Base-by-base conservation (phyloP, 257 asterid species). In the Petunia axillaris region DNA sequence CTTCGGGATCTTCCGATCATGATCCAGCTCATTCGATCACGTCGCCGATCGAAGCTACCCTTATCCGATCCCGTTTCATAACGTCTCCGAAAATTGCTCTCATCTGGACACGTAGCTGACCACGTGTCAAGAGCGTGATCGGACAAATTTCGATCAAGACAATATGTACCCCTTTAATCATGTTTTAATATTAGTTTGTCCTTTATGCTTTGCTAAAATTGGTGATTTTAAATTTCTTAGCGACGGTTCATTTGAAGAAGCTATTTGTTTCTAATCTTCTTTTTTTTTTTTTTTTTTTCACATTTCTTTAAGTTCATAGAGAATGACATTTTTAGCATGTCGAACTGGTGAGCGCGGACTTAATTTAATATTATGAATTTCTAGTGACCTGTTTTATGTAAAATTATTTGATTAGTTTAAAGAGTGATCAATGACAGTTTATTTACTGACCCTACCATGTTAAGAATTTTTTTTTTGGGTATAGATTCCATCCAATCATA, bases 361-460 rank as follows among this genome's bases (percentile, higher is more conserved):
- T 25, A 25, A 35, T 71, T 48, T 46, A 46, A 25, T 71, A 37
- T 50, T 25, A 25, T 10, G n/a, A 71, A 25, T 35, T 8, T 50
- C 15, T 67, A n/a, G 6, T 62, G 67, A 35, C 67, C 1, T 62
- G 35, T 36, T 63, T 11, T 25, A 25, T 25, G 43, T 50, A 46
- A 50, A 73, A 10, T 11, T 73, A 73, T 73, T 50, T 0, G 62
- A 2, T 50, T 48, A 44, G 35, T 5, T 52, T 71, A 50, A 5
- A 50, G 44, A 71, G 60, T 73, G 57, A 50, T 70, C 10, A 46
- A 11, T 11, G 44, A 52, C 15, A 2, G 1, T 48, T 73, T 73
- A 48, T 35, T 73, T 73, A 50, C 60, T 25, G 62, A 73, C 77
- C 77, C 77, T 73, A 73, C 77, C 77, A 73, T 73, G 6, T 73